phyloP scores from a whole-genome alignment of 208 protist species.

The Entamoeba moshkovskii region DNA sequence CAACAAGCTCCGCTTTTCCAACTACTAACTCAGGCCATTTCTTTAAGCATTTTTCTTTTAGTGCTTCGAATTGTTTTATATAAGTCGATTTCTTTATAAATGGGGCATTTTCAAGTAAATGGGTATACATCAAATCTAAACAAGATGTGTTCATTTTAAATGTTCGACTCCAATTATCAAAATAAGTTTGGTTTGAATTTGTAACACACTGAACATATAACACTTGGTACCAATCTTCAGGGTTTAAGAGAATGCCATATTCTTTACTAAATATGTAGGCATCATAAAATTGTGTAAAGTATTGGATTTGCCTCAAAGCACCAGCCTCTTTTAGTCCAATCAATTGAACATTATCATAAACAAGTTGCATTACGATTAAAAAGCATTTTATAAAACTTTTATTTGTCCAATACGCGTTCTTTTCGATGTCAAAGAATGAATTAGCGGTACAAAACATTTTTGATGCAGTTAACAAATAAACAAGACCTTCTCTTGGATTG shows the following conservation, averaged over 20 bases:
- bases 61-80: not conserved
- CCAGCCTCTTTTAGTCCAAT: not conserved
- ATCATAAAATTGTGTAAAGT: not conserved
- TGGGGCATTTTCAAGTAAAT: not conserved
- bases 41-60: not conserved
- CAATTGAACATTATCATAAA: not conserved
- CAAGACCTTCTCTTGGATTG: not conserved
- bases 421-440: not conserved
- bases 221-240: not conserved
- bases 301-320: not conserved
- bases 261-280: not conserved
- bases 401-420: not conserved
- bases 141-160: not conserved
- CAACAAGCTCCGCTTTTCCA: not conserved
- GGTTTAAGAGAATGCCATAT: not conserved
- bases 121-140: not conserved
- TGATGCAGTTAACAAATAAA: not conserved
- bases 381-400: not conserved
- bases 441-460: not conserved
- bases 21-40: not conserved
- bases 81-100: not conserved
- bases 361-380: not conserved
- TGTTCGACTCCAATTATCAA: not conserved
- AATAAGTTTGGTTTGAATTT: not conserved
- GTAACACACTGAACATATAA: not conserved